phyloP scores from a whole-genome alignment of 1,139 yeast genomes.

The Saccharomycopsis hybrid region DNA sequence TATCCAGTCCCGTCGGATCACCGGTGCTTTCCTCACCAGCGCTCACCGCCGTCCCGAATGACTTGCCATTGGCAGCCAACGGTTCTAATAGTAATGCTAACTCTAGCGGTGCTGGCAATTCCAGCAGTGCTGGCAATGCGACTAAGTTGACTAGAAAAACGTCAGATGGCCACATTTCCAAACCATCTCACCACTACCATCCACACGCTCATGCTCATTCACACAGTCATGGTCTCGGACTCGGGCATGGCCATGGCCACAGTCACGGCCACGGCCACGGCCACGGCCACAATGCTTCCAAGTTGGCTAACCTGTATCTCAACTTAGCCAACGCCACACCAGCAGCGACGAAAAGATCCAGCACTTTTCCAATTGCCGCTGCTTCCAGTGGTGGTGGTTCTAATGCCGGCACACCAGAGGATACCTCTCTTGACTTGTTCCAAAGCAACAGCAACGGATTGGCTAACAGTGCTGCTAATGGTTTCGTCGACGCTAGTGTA shows the following conservation, averaged over 20 bases:
- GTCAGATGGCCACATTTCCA: conserved; percentile 13
- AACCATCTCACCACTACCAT: conserved; percentile 12
- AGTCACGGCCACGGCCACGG: not conserved
- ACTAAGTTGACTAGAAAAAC: not conserved
- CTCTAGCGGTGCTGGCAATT: too few relatives aligned
- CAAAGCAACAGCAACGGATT: too few relatives aligned
- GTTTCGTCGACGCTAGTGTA: too few relatives aligned
- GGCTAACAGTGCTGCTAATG: too few relatives aligned
- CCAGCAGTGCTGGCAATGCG: not conserved
- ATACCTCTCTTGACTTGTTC: too few relatives aligned
- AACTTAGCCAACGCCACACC: not conserved
- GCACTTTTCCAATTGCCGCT: too few relatives aligned
- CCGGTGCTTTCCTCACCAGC: conserved; percentile 12
- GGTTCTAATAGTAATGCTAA: not conserved
- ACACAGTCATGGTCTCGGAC: not conserved
- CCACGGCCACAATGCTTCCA: not conserved
- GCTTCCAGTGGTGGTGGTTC: too few relatives aligned
- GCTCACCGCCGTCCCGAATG: conserved; percentile 1
- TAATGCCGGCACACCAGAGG: too few relatives aligned
- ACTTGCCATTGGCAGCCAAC: conserved; percentile 1
- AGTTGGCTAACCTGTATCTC: not conserved
- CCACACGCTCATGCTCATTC: conserved; percentile 1
- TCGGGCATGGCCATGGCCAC: conserved; percentile 4
- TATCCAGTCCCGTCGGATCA: conserved; percentile 9
- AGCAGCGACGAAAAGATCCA: too few relatives aligned